A percentile compares a stretch with the other conserved stretches of the same genome.
Conservation (phyloP, 768 basidiomycete species). For the Kwoniella newhampshirensis region DNA sequence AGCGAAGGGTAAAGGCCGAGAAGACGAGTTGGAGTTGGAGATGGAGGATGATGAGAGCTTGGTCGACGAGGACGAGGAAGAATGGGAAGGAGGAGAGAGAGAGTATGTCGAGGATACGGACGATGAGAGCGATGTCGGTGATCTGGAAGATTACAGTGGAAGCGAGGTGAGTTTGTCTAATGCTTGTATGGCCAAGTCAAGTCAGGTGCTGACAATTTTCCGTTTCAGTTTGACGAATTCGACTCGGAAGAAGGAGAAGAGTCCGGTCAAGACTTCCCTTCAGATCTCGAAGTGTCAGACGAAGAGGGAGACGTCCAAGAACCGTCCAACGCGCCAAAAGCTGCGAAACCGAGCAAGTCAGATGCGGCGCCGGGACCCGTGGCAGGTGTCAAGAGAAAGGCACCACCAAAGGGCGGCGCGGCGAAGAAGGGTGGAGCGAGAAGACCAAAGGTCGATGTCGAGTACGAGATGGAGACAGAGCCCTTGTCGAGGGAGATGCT, state of each 20-base stretch:
- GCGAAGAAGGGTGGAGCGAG: conserved; percentile 10
- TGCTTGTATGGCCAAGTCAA: neutral
- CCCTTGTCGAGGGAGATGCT: conserved; percentile 55
- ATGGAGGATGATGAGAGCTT: conserved; percentile 59
- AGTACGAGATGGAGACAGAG: conserved; percentile 90
- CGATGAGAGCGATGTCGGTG: conserved; percentile 76
- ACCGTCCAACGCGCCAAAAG: conserved; percentile 59
- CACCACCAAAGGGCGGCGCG: conserved; percentile 12
- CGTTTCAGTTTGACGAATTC: conserved; percentile 46
- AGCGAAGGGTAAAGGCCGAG: conserved; percentile 47
- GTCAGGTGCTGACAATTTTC: neutral
- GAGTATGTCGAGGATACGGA: conserved; percentile 64
- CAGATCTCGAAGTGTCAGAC: conserved; percentile 51
- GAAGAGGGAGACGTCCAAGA: conserved; percentile 55
- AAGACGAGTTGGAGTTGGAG: conserved; percentile 57
- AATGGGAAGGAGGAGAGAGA: conserved; percentile 59
- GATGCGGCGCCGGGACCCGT: conserved; percentile 33
- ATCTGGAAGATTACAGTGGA: conserved; percentile 58
- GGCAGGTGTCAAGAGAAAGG: conserved; percentile 32
- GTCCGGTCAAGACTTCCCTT: conserved; percentile 43
- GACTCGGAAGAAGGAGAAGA: conserved; percentile 49
- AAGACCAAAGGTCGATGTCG: conserved; percentile 79
- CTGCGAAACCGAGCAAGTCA: conserved; percentile 54
- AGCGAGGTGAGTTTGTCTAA: conserved; percentile 22
- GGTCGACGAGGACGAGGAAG: conserved; percentile 57